A percentile compares a stretch with the other conserved stretches of the same genome.
Conservation (phyloP, 345 rosid species). For the Citrus trifoliata region DNA sequence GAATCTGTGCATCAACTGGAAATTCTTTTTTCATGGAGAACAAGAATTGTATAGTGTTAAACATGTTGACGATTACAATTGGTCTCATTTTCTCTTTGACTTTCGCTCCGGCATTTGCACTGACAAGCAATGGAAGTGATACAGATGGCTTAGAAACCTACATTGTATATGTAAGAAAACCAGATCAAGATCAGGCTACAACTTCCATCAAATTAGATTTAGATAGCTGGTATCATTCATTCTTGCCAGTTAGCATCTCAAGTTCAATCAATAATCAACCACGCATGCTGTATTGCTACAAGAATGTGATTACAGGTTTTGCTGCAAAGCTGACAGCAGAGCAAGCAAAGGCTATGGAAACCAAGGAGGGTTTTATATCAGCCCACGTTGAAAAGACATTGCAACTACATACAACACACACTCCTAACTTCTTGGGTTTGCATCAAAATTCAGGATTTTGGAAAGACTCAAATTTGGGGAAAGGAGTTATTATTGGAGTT, state of each 20-base stretch:
- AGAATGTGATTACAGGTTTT: constrained; percentile 39
- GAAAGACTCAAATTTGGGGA: constrained; percentile 40
- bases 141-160: constrained; percentile 19
- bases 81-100: constrained; percentile 11
- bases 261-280: constrained; percentile 3
- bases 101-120: constrained; percentile 11
- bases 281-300: constrained; percentile 37
- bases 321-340: constrained; percentile 46
- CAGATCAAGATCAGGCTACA: constrained; percentile 10
- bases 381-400: constrained; percentile 30
- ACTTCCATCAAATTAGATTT: not conserved
- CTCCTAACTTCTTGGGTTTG: constrained; percentile 50
- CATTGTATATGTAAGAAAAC: constrained; percentile 30
- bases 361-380: constrained; percentile 35
- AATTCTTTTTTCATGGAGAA: constrained; percentile 3
- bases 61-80: constrained; percentile 11
- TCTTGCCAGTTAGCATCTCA: constrained; percentile 25
- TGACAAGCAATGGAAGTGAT: not conserved
- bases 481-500: constrained; percentile 49
- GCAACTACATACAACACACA: constrained; percentile 46
- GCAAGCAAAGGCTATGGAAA: constrained; percentile 40
- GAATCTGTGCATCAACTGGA: not conserved
- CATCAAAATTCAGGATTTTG: constrained; percentile 34
- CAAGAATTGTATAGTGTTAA: not conserved
- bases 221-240: constrained; percentile 34